A percentile compares a stretch with the other conserved stretches of the same genome.
Conservation (phyloP, 371 early-diverging fungal species). For the Mucor piriformis region DNA sequence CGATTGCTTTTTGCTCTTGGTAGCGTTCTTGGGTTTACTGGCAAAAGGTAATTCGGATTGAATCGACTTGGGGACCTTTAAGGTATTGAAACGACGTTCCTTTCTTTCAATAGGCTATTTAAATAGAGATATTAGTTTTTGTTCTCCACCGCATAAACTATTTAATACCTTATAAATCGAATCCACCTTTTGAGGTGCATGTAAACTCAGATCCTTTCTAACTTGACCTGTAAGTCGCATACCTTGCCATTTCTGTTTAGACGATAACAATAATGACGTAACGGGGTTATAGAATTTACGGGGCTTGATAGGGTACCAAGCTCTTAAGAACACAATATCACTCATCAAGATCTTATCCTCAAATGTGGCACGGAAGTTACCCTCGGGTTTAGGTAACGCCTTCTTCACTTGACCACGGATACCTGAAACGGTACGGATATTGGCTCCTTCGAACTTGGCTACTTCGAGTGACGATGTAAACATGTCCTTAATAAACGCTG, state of each 20-base stretch:
- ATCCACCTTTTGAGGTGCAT: conserved; percentile 75
- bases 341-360: conserved; percentile 97
- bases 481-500: conserved; percentile 99
- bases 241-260: conserved; percentile 81
- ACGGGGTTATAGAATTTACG: conserved; percentile 96
- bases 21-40: conserved; percentile 79
- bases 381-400: conserved; percentile 81
- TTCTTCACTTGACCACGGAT: conserved; percentile 99
- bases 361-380: conserved; percentile 98
- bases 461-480: conserved; percentile 98
- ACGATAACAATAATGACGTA: conserved; percentile 78
- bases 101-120: conserved; percentile 79
- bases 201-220: conserved; percentile 71
- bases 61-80: conserved; percentile 82
- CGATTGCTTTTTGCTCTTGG: conserved; percentile 51
- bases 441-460: conserved; percentile 98
- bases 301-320: conserved; percentile 96
- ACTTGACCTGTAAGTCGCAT: conserved; percentile 92
- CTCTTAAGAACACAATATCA: conserved; percentile 96
- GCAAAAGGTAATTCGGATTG: conserved; percentile 90
- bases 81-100: conserved; percentile 82
- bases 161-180: conserved; percentile 81
- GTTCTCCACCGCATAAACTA: neutral
- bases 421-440: conserved; percentile 95
- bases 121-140: neutral